Evolutionary conservation across 2,329 filamentous ascomycete species (phyloP), one percentile per base, ranked within the genome.

Genomic region (Cryphonectria nitschkei): DNA sequence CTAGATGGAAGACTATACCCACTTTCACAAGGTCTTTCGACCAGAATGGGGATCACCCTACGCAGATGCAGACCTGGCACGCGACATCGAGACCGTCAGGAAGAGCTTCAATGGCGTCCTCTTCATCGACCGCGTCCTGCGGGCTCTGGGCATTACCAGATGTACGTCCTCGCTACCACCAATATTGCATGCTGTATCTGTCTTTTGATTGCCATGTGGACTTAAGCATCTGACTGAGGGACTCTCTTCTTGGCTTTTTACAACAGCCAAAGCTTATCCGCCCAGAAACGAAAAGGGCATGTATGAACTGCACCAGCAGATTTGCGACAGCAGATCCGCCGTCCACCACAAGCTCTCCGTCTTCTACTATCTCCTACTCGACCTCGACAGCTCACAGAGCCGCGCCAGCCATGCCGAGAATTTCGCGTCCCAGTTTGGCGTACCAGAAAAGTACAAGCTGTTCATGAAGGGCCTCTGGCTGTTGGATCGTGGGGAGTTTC

Each of bases 381-480:
- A 97, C 79, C 88, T 92, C 77, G 88, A 91, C 76, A 84, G 84
- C 29, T 52, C 68, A 19, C 39, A 68, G 68, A 74, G 41, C 84
- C 85, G 3, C 80, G 85, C 26, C 84, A 87, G 50, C 76, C 83
- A 70, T 8, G 84, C 89, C 1, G 84, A 85, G 29, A 73, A 78
- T 1, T 94, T 95, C 75, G 89, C 90, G 22, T 80, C 82, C 58
- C 82, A 82, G 34, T 89, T 89, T 6, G 89, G 90, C 73, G 85
- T 97, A 67, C 93, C 94, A 1, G 85, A 86, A 69, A 93, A 91
- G 75, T 97, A 95, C 79, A 89, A 90, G 80, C 89, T 93, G 62
- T 93, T 95, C 76, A 93, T 96, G 81, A 90, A 92, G 75, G 94
- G 94, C 0, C 82, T 97, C 13, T 97, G 93, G 93, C 85, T 92